A percentile compares a stretch with the other conserved stretches of the same genome.
Conservation (phyloP, 352 stramenopile species). For the Lagenidium giganteum region DNA sequence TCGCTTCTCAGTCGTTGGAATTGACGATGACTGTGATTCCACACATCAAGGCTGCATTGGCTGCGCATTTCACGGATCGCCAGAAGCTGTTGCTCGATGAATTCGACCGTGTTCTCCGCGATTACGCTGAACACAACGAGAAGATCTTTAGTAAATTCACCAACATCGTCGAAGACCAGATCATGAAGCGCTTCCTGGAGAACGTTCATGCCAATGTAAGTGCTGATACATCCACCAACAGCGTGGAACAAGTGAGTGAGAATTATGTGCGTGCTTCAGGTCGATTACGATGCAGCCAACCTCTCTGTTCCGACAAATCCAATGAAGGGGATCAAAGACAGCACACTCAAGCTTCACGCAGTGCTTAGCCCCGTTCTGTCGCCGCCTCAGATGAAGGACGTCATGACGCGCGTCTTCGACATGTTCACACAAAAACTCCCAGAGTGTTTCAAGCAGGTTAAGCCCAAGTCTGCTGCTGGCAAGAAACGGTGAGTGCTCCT, state of each 20-base stretch:
- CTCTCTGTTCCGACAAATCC: slow-evolving; percentile 65
- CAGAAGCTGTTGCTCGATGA: slow-evolving; percentile 96
- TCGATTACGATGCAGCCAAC: slow-evolving; percentile 67
- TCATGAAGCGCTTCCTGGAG: slow-evolving; percentile 91
- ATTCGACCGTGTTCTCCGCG: slow-evolving; percentile 93
- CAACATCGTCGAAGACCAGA: slow-evolving; percentile 95
- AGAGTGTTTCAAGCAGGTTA: slow-evolving; percentile 83
- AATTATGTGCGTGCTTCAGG: slow-evolving; percentile 40
- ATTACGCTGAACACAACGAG: slow-evolving; percentile 95
- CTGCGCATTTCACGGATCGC: slow-evolving; percentile 91
- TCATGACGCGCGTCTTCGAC: slow-evolving; percentile 90
- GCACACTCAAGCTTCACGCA: slow-evolving; percentile 93
- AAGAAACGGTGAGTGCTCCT: slow-evolving; percentile 47
- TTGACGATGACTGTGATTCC: slow-evolving; percentile 93
- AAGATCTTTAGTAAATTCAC: slow-evolving; percentile 98
- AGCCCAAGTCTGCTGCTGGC: slow-evolving; percentile 65
- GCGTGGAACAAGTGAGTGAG: slow-evolving; percentile 10
- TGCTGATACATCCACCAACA: no score
- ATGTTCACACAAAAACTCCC: slow-evolving; percentile 88
- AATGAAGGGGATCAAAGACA: slow-evolving; percentile 92
- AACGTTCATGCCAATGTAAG: slow-evolving; percentile 62
- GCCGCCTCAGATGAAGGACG: slow-evolving; percentile 92
- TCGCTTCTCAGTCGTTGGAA: slow-evolving; percentile 94
- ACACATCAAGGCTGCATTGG: slow-evolving; percentile 94
- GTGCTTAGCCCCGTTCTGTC: slow-evolving; percentile 92